These are phyloP conservation scores for Myxozyma monticola DNA, from an alignment of 805 yeast genomes.

Conservation along the genomic window DNA sequence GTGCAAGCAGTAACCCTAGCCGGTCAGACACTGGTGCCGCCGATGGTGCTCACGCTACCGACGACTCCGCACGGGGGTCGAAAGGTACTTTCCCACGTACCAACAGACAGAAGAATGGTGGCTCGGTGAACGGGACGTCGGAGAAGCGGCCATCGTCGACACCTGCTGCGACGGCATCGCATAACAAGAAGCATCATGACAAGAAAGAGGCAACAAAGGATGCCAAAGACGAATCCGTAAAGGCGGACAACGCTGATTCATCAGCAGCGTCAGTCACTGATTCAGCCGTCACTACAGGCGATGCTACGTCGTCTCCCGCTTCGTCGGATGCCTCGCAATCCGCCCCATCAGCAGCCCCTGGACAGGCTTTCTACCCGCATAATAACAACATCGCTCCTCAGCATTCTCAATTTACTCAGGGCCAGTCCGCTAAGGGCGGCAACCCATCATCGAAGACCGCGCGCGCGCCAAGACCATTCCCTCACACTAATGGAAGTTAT, in stretches of 20 bases:
- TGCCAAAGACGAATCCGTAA: conserved; percentile 5
- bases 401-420: neutral
- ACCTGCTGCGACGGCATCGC: conserved; percentile 7
- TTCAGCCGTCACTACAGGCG: neutral
- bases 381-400: neutral
- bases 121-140: conserved; percentile 16
- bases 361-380: conserved; percentile 3
- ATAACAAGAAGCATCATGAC: conserved; percentile 18
- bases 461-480: conserved; percentile 13
- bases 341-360: conserved; percentile 1
- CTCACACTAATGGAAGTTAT: conserved; percentile 12
- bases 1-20: conserved; percentile 9
- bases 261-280: neutral
- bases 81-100: conserved; percentile 12
- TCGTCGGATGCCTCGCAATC: neutral
- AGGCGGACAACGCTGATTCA: neutral
- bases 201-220: conserved; percentile 7
- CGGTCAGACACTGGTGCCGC: conserved; percentile 8
- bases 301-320: neutral
- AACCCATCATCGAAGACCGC: conserved; percentile 2
- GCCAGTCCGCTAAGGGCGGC: conserved; percentile 12
- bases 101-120: conserved; percentile 28
- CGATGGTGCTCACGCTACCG: conserved; percentile 1
- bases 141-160: conserved; percentile 16
- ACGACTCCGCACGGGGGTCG: conserved; percentile 5